Percentiles rank a stretch among this genome's conserved stretches.
These are phyloP conservation scores for Coniella lustricola DNA, from an alignment of 2,329 filamentous ascomycete species.

Conservation along the genomic window DNA sequence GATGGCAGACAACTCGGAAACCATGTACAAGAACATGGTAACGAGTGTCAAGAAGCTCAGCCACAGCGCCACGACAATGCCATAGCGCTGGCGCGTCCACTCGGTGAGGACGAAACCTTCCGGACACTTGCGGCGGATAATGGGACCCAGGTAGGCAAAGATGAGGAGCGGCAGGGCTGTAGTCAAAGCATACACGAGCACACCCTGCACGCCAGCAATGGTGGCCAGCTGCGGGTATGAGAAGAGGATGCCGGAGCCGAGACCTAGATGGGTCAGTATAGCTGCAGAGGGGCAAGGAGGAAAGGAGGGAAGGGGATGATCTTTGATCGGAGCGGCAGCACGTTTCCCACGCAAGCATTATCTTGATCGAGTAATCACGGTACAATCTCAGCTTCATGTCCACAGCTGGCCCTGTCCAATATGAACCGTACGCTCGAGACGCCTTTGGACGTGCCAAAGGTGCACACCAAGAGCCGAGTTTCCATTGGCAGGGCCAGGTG, in stretches of 20 bases:
- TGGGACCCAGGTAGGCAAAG: conserved; percentile 67
- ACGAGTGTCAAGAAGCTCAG: conserved; percentile 72
- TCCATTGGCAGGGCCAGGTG: conserved; percentile 32
- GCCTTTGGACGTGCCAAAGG: background rate
- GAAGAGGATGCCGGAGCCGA: conserved; percentile 79
- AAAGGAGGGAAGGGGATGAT: conserved; percentile 15
- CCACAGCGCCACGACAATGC: conserved; percentile 60
- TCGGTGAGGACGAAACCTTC: conserved; percentile 80
- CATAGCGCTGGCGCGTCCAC: conserved; percentile 76
- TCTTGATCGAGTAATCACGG: conserved; percentile 97
- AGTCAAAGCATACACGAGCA: conserved; percentile 68
- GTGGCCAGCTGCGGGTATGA: conserved; percentile 76
- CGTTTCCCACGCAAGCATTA: conserved; percentile 98
- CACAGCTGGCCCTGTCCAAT: conserved; percentile 32
- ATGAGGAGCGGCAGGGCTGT: conserved; percentile 66
- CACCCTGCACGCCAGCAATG: conserved; percentile 70
- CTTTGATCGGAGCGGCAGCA: conserved; percentile 71
- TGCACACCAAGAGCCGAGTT: conserved; percentile 38
- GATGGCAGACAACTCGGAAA: conserved; percentile 72
- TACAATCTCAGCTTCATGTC: conserved; percentile 84
- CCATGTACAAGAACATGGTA: conserved; percentile 82
- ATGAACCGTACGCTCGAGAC: conserved; percentile 21
- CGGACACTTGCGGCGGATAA: conserved; percentile 73
- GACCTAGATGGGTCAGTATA: conserved; percentile 52
- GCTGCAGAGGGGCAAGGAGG: conserved; percentile 20